Percentiles rank a stretch among this genome's conserved stretches.
Conservation (phyloP, 2,329 filamentous ascomycete species). For the Diplodia mutila region DNA sequence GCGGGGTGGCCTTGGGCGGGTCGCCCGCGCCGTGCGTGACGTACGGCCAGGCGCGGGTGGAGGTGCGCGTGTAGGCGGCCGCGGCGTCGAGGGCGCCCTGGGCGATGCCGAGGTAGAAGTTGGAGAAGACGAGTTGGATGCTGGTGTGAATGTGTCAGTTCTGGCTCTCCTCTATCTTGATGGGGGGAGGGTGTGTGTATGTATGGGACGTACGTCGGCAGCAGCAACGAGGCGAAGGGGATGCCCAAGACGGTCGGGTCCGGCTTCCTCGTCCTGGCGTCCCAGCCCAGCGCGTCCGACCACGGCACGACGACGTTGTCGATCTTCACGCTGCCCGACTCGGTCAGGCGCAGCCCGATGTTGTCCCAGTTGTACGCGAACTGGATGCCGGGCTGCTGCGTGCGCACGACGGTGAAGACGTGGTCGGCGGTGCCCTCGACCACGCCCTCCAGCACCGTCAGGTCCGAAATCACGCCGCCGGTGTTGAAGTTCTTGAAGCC, state of each 20-base stretch:
- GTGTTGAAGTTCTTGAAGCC: constrained; percentile 71
- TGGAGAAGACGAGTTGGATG: constrained; percentile 68
- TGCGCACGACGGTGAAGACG: constrained; percentile 65
- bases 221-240: constrained; percentile 60
- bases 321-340: constrained; percentile 66
- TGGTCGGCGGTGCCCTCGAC: constrained; percentile 62
- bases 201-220: constrained; percentile 53
- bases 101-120: constrained; percentile 68
- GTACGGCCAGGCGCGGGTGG: constrained; percentile 66
- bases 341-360: constrained; percentile 64
- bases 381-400: constrained; percentile 60
- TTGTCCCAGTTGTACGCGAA: constrained; percentile 68
- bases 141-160: constrained; percentile 33
- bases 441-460: constrained; percentile 68
- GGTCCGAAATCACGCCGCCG: constrained; percentile 66
- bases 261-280: constrained; percentile 54
- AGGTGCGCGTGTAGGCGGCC: constrained; percentile 58
- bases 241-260: constrained; percentile 55
- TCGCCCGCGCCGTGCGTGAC: constrained; percentile 46
- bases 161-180: background rate
- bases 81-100: constrained; percentile 61
- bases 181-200: background rate
- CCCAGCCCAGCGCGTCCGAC: constrained; percentile 66
- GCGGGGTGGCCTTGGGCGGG: constrained; percentile 62
- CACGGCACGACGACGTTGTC: constrained; percentile 61